Conservation (phyloP, 495 filamentous ascomycete genomes). For the Aspergillus kassunensis region DNA sequence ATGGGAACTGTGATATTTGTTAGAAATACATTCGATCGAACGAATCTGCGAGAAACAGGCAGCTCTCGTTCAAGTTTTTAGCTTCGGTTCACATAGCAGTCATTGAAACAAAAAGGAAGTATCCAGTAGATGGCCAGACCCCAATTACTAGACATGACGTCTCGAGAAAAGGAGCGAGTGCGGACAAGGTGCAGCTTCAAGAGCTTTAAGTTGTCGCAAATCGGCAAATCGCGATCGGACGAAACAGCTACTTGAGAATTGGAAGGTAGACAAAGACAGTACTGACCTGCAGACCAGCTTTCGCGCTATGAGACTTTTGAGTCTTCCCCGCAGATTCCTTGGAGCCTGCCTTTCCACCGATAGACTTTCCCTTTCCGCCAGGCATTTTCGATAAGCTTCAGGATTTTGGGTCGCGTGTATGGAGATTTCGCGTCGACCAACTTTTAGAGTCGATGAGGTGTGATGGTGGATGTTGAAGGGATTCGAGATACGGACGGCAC, state of each 20-base stretch:
- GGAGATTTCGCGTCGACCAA: conserved; percentile 22
- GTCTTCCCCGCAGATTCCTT: conserved; percentile 72
- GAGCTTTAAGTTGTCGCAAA: background rate
- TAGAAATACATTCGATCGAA: conserved; percentile 5
- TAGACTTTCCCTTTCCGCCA: conserved; percentile 91
- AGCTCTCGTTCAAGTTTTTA: background rate
- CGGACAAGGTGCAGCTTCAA: background rate
- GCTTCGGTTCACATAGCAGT: no score
- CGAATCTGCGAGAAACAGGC: background rate
- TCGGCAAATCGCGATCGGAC: background rate
- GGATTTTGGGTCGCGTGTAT: conserved; percentile 27
- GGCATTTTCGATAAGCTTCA: conserved; percentile 53
- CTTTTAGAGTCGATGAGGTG: conserved; percentile 19
- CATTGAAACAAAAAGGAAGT: no score
- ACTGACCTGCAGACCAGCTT: conserved; percentile 97
- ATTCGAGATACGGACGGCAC: conserved; percentile 33
- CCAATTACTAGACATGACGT: no score
- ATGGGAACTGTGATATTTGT: conserved; percentile 72
- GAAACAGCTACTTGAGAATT: background rate
- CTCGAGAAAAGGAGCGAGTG: background rate
- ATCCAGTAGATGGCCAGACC: no score
- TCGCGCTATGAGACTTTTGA: conserved; percentile 96
- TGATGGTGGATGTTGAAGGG: conserved; percentile 34
- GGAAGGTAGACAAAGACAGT: conserved; percentile 10
- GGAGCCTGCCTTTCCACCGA: conserved; percentile 89